Conservation (phyloP, 805 yeast species). For the Zygosaccharomyces siamensis region DNA sequence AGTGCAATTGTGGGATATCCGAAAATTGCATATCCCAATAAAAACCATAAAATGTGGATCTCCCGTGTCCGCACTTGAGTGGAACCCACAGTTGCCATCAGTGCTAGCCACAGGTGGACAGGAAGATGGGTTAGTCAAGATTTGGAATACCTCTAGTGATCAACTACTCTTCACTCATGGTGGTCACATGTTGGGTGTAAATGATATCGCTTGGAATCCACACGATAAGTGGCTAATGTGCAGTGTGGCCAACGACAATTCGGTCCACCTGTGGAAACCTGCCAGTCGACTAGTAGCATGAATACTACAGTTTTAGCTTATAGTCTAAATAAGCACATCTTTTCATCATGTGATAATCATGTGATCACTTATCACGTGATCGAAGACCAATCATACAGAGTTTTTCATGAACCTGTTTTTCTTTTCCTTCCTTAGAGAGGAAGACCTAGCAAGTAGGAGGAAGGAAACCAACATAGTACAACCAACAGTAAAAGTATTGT, state of each 20-base stretch:
- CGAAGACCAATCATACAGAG: slow-evolving; percentile 15
- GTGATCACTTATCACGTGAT: slow-evolving; percentile 19
- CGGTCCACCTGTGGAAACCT: slow-evolving; percentile 85
- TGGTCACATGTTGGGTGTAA: slow-evolving; percentile 85
- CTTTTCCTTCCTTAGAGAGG: background rate
- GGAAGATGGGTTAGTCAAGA: slow-evolving; percentile 56
- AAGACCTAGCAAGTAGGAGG: background rate
- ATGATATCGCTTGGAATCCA: slow-evolving; percentile 78
- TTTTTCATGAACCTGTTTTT: background rate
- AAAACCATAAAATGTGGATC: slow-evolving; percentile 39
- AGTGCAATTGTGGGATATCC: slow-evolving; percentile 60
- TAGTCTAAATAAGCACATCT: background rate
- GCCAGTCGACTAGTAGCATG: slow-evolving; percentile 33
- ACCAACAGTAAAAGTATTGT: background rate
- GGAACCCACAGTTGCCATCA: slow-evolving; percentile 58
- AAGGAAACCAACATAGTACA: background rate
- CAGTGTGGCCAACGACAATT: slow-evolving; percentile 79
- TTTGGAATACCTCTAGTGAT: slow-evolving; percentile 49
- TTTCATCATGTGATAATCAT: background rate
- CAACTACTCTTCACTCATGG: slow-evolving; percentile 59
- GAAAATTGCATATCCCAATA: slow-evolving; percentile 39
- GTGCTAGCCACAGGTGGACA: slow-evolving; percentile 62
- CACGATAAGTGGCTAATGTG: slow-evolving; percentile 66
- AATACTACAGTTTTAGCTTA: background rate
- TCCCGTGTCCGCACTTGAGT: slow-evolving; percentile 59